Conservation (phyloP, 371 early-diverging fungal genomes). For the Batrachochytrium dendrobatidis region DNA sequence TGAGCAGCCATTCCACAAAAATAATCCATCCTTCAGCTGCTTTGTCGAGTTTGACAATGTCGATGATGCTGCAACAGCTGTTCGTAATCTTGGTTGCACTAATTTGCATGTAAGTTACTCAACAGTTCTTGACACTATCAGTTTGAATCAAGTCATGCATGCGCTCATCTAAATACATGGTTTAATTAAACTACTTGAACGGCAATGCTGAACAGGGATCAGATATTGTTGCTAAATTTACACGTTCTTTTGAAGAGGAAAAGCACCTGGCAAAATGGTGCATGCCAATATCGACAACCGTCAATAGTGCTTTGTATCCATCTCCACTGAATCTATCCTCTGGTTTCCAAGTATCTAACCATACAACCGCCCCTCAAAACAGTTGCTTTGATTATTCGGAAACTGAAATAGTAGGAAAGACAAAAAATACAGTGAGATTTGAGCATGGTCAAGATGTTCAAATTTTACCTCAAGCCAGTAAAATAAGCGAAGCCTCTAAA, state of each 20-base stretch:
- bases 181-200: not conserved
- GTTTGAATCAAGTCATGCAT: not conserved
- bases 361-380: no score
- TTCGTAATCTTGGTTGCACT: not conserved
- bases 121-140: no score
- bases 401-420: no score
- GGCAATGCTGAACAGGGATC: not conserved
- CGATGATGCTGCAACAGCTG: not conserved
- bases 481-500: no score
- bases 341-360: no score
- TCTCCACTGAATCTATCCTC: no score
- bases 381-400: no score
- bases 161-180: not conserved
- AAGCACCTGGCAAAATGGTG: not conserved
- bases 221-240: not conserved
- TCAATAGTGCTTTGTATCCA: no score
- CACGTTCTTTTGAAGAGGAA: not conserved
- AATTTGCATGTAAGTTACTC: not conserved
- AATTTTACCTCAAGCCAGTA: no score
- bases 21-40: constrained; percentile 1
- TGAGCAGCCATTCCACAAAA: not conserved
- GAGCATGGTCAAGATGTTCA: no score
- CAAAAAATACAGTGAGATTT: no score
- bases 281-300: no score
- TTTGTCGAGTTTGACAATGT: constrained; percentile 1